Percentiles rank a stretch among this genome's conserved stretches.
phyloP scores from a whole-genome alignment of 73 alveolate species.

The Paraurostyla sp. region DNA sequence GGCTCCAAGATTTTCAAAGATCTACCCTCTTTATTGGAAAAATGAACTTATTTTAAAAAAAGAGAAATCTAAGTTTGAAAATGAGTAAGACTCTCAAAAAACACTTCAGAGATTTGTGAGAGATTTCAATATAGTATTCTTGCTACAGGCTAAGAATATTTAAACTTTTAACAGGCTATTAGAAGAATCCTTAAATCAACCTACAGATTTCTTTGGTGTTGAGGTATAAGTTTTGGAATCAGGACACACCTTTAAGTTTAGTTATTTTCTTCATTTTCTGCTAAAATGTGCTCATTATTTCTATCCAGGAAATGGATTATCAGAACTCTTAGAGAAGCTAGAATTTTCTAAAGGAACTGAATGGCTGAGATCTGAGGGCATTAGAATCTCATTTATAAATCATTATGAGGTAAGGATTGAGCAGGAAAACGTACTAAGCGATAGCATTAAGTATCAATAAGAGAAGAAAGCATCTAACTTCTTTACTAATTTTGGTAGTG shows the following conservation, averaged over 20 bases:
- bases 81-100: conserved; percentile 28
- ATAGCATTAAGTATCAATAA: neutral
- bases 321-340: conserved; percentile 43
- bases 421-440: neutral
- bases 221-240: conserved; percentile 10
- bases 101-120: conserved; percentile 32
- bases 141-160: neutral
- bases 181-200: conserved; percentile 3
- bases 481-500: too few relatives aligned
- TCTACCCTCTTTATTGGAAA: conserved; percentile 56
- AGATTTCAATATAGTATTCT: conserved; percentile 31
- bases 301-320: conserved; percentile 31
- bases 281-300: conserved; percentile 31
- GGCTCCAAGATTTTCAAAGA: neutral
- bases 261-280: neutral
- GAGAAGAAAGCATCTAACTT: neutral
- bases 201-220: conserved; percentile 15
- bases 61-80: conserved; percentile 27
- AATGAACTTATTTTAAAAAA: conserved; percentile 23
- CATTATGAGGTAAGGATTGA: conserved; percentile 35
- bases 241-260: conserved; percentile 50
- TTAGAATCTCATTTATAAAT: conserved; percentile 20
- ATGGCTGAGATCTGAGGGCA: conserved; percentile 14
- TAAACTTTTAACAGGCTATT: conserved; percentile 21
- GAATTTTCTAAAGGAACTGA: conserved; percentile 57